A percentile compares a stretch with the other conserved stretches of the same genome.
Evolutionary conservation across 2,329 filamentous ascomycete species (phyloP).

Genomic region (Cordyceps cateniannulata): DNA sequence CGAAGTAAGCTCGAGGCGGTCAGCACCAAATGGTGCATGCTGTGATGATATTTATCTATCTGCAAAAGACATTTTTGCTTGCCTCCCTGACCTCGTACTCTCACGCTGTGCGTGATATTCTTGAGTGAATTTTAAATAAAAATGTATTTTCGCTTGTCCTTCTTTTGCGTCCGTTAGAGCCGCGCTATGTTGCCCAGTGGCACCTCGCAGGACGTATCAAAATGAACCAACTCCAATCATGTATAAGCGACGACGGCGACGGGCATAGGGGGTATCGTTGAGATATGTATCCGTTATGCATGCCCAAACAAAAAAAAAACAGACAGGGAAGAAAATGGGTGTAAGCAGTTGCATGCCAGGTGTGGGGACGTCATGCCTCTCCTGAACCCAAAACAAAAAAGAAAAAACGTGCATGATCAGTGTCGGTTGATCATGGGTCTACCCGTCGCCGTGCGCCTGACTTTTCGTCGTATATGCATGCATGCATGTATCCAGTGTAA

Average conservation of each 20-base stretch:
- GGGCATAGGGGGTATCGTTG: slow-evolving; percentile 16
- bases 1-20: not conserved
- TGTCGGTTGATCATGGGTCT: slow-evolving; percentile 5
- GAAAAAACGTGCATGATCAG: slow-evolving; percentile 8
- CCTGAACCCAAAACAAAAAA: not conserved
- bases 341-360: not conserved
- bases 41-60: not conserved
- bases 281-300: slow-evolving; percentile 16
- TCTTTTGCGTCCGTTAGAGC: slow-evolving; percentile 2
- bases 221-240: slow-evolving; percentile 13
- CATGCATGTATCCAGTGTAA: slow-evolving; percentile 24
- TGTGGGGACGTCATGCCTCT: not conserved
- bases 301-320: slow-evolving; percentile 10
- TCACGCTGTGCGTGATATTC: not conserved
- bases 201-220: slow-evolving; percentile 1
- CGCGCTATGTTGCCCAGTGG: not conserved
- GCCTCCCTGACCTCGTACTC: not conserved
- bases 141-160: slow-evolving; percentile 9
- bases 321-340: not conserved
- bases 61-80: not conserved
- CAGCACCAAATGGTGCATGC: not conserved
- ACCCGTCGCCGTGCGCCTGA: slow-evolving; percentile 12
- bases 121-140: not conserved
- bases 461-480: slow-evolving; percentile 13
- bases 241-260: slow-evolving; percentile 13